phyloP scores from a whole-genome alignment of 176 grass and related monocot species.

The Luzula sylvatica region DNA sequence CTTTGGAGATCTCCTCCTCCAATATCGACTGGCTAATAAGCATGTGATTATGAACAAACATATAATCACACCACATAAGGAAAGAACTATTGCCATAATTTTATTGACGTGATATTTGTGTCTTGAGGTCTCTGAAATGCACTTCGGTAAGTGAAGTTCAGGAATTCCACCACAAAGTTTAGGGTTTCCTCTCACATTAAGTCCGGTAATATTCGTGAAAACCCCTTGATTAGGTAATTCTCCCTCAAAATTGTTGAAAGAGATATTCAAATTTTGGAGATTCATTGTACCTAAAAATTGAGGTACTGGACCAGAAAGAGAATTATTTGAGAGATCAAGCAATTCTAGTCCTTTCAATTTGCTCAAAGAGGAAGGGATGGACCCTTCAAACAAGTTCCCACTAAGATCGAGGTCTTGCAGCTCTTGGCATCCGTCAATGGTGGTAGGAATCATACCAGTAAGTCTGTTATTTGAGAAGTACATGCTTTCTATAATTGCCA shows the following conservation, averaged over 20 bases:
- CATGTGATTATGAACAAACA: constrained; percentile 12
- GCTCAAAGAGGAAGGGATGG: constrained; percentile 2
- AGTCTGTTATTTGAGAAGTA: constrained; percentile 16
- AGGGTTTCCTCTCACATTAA: constrained; percentile 12
- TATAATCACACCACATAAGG: constrained; percentile 1
- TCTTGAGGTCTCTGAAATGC: neutral
- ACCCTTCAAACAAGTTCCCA: constrained; percentile 17
- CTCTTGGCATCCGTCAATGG: constrained; percentile 16
- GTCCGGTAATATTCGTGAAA: neutral
- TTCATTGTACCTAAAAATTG: constrained; percentile 1
- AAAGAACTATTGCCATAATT: neutral
- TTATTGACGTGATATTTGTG: neutral
- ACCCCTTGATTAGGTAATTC: constrained; percentile 15
- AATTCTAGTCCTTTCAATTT: neutral
- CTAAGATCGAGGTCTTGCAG: constrained; percentile 10
- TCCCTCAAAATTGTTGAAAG: constrained; percentile 25
- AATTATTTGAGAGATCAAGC: constrained; percentile 19
- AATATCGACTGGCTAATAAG: neutral
- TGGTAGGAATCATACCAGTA: constrained; percentile 5
- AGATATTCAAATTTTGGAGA: constrained; percentile 14
- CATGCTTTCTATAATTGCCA: neutral
- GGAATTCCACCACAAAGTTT: constrained; percentile 28
- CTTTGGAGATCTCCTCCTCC: constrained; percentile 3
- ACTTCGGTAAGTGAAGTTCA: constrained; percentile 18
- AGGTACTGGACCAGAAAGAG: constrained; percentile 13